phyloP scores from a whole-genome alignment of 306 rosid genomes.

The Purshia tridentata region DNA sequence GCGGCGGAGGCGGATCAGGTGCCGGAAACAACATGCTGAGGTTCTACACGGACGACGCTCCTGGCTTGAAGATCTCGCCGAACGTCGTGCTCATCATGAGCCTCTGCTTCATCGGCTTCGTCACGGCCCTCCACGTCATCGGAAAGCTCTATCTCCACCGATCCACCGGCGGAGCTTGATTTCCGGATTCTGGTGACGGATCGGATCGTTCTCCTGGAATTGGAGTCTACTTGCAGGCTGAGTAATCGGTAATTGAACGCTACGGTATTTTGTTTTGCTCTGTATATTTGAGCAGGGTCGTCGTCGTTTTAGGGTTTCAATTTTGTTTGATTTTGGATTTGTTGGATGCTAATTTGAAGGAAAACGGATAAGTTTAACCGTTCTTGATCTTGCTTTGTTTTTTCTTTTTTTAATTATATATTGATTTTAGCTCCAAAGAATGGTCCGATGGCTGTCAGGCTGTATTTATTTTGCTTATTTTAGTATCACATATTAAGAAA shows the following conservation, averaged over 20 bases:
- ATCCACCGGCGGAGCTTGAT: constrained; percentile 50
- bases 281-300: constrained; percentile 34
- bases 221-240: constrained; percentile 11
- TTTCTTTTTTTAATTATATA: background rate
- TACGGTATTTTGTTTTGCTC: constrained; percentile 15
- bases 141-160: constrained; percentile 67
- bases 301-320: background rate
- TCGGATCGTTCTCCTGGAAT: background rate
- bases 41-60: constrained; percentile 93
- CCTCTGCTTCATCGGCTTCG: constrained; percentile 93
- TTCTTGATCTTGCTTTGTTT: constrained; percentile 2
- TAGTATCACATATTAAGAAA: background rate
- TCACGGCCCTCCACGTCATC: constrained; percentile 84
- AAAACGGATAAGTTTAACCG: constrained; percentile 15
- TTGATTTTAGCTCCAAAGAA: constrained; percentile 1
- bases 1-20: constrained; percentile 35
- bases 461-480: too few relatives aligned
- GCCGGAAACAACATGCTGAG: constrained; percentile 73
- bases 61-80: constrained; percentile 85
- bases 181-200: background rate
- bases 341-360: constrained; percentile 26
- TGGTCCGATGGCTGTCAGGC: background rate
- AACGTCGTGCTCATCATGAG: constrained; percentile 84
- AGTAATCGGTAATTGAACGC: constrained; percentile 21
- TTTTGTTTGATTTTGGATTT: constrained; percentile 12